Evolutionary conservation across 2,329 filamentous ascomycete species (phyloP).

Genomic region (Talaromyces sp.): DNA sequence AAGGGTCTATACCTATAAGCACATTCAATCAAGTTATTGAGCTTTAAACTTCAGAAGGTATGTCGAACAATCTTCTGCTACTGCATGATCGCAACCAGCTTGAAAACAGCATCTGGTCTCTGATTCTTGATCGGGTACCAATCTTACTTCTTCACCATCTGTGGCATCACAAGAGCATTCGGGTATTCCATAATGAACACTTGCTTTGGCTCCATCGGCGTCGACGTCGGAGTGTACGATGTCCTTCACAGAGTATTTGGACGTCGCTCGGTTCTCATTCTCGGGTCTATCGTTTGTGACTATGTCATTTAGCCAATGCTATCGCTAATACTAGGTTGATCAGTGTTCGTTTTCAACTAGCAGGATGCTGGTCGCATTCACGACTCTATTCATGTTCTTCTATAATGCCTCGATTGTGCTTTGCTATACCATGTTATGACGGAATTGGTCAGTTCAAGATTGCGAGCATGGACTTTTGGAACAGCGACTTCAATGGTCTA

Average conservation of each 20-base stretch:
- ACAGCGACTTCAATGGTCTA: conserved; percentile 38
- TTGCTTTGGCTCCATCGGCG: conserved; percentile 53
- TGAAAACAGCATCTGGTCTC: conserved; percentile 49
- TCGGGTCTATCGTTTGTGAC: conserved; percentile 49
- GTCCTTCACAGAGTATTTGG: conserved; percentile 53
- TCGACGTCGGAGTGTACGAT: conserved; percentile 54
- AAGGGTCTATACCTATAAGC: too few relatives aligned
- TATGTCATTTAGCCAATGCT: conserved; percentile 51
- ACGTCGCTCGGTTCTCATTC: conserved; percentile 52
- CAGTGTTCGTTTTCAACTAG: conserved; percentile 18
- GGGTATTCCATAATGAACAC: conserved; percentile 55
- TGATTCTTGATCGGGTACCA: conserved; percentile 57
- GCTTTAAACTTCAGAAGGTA: too few relatives aligned
- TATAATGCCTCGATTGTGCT: conserved; percentile 37
- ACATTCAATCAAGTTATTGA: conserved; percentile 43
- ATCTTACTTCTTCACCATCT: conserved; percentile 53
- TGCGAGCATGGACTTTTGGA: conserved; percentile 40
- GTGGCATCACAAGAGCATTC: conserved; percentile 51
- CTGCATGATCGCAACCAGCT: conserved; percentile 52
- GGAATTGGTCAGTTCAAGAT: conserved; percentile 30
- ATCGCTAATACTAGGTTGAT: conserved; percentile 37
- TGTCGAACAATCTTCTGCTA: conserved; percentile 56
- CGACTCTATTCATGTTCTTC: conserved; percentile 40
- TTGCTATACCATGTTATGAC: conserved; percentile 36
- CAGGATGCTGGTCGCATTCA: conserved; percentile 37